phyloP scores from a whole-genome alignment of 345 rosid genomes.

The Linum lewisii region DNA sequence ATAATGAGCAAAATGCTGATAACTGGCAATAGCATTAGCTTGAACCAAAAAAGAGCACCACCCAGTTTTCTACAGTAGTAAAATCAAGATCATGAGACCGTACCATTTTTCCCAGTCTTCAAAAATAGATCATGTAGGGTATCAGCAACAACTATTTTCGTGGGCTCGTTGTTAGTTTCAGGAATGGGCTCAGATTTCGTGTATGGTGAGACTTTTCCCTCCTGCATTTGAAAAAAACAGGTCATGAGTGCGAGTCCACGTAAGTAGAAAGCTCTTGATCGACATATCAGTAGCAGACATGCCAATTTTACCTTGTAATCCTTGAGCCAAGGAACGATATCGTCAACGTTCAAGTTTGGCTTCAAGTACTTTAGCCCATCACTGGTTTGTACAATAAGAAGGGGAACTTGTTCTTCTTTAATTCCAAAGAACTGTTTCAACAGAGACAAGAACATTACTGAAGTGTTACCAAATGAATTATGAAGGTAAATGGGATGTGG shows the following conservation, averaged over 20 bases:
- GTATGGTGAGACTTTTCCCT: constrained; percentile 56
- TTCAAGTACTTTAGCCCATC: constrained; percentile 76
- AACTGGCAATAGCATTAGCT: background rate
- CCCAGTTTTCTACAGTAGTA: background rate
- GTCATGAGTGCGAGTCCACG: background rate
- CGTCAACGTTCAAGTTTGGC: constrained; percentile 48
- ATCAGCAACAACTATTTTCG: constrained; percentile 91
- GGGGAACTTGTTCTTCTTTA: constrained; percentile 71
- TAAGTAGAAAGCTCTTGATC: background rate
- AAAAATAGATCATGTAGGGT: constrained; percentile 59
- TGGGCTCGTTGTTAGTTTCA: constrained; percentile 69
- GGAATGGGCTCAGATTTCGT: constrained; percentile 91
- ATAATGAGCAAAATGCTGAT: background rate
- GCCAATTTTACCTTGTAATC: constrained; percentile 57
- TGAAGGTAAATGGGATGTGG: constrained; percentile 1
- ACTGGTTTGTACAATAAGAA: constrained; percentile 53
- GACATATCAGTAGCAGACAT: background rate
- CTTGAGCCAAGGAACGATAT: constrained; percentile 75
- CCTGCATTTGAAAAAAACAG: constrained; percentile 33
- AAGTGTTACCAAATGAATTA: constrained; percentile 6
- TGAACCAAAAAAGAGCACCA: background rate
- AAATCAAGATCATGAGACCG: constrained; percentile 2
- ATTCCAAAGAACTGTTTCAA: constrained; percentile 81
- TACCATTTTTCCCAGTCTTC: constrained; percentile 85
- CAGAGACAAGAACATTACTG: background rate